Evolutionary conservation across 2,329 filamentous ascomycete genomes (phyloP).

Genomic region (Colletotrichum gigasporum): DNA sequence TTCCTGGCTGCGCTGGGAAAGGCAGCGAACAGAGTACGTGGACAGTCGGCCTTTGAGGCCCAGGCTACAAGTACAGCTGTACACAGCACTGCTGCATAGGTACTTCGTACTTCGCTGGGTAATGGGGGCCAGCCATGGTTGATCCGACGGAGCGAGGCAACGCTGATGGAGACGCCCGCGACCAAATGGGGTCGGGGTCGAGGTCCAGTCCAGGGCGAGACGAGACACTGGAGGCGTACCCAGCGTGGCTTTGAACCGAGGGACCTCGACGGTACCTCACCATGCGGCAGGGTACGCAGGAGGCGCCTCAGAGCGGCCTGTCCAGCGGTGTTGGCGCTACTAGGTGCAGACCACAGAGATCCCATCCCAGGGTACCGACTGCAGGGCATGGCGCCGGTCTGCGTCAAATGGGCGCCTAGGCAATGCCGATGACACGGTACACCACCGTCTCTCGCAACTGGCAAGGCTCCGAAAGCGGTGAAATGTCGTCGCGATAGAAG

Average conservation of each 20-base stretch:
- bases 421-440: slow-evolving; percentile 25
- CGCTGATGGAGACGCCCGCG: slow-evolving; percentile 13
- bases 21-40: slow-evolving; percentile 24
- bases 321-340: too few relatives aligned
- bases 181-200: slow-evolving; percentile 3
- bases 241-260: not conserved
- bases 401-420: slow-evolving; percentile 15
- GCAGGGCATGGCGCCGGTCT: not conserved
- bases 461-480: slow-evolving; percentile 30
- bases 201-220: slow-evolving; percentile 23
- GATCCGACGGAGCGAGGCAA: slow-evolving; percentile 27
- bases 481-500: not conserved
- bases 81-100: not conserved
- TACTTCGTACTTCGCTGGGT: not conserved
- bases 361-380: not conserved
- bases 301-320: too few relatives aligned
- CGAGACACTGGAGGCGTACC: slow-evolving; percentile 11
- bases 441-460: too few relatives aligned
- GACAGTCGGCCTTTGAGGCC: not conserved
- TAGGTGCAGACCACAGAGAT: too few relatives aligned
- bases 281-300: too few relatives aligned
- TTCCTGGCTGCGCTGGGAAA: slow-evolving; percentile 21
- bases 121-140: not conserved
- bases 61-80: not conserved
- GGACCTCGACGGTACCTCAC: not conserved